Conservation (phyloP, 2,329 filamentous ascomycete genomes). For the Emergomyces orientalis region DNA sequence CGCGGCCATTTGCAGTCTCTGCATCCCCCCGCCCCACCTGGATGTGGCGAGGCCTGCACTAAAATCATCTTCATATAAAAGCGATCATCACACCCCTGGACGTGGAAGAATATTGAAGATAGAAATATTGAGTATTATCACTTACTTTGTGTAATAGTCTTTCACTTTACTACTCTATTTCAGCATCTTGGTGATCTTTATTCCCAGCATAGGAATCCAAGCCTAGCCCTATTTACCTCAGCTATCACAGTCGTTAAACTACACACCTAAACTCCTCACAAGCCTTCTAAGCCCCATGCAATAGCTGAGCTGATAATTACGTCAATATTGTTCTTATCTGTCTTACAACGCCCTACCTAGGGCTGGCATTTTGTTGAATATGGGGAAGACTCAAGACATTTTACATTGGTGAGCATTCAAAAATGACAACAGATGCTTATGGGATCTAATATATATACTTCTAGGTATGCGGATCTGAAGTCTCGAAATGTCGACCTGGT, state of each 20-base stretch:
- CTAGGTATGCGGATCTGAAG: slow-evolving; percentile 35
- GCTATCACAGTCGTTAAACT: too few species aligned
- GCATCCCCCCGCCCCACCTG: too few species aligned
- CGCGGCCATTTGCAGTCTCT: too few species aligned
- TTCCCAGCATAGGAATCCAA: neutral
- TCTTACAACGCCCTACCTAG: neutral
- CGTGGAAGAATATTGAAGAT: neutral
- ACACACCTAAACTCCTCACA: too few species aligned
- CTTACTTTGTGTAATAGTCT: neutral
- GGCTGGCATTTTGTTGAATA: neutral
- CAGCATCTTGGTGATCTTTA: neutral
- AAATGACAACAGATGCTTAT: neutral
- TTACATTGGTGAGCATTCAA: neutral
- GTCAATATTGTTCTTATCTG: neutral
- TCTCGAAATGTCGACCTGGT: slow-evolving; percentile 54
- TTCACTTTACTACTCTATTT: neutral
- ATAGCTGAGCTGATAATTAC: too few species aligned
- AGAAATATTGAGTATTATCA: neutral
- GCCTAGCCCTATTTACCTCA: neutral
- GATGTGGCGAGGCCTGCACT: too few species aligned
- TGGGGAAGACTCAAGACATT: neutral
- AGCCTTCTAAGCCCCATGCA: neutral
- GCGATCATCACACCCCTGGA: neutral
- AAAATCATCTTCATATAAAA: neutral
- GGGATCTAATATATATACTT: neutral